A percentile compares a stretch with the other conserved stretches of the same genome.
phyloP scores from a whole-genome alignment of 176 grass and related monocot species.

The barley (Hordeum vulgare) region DNA sequence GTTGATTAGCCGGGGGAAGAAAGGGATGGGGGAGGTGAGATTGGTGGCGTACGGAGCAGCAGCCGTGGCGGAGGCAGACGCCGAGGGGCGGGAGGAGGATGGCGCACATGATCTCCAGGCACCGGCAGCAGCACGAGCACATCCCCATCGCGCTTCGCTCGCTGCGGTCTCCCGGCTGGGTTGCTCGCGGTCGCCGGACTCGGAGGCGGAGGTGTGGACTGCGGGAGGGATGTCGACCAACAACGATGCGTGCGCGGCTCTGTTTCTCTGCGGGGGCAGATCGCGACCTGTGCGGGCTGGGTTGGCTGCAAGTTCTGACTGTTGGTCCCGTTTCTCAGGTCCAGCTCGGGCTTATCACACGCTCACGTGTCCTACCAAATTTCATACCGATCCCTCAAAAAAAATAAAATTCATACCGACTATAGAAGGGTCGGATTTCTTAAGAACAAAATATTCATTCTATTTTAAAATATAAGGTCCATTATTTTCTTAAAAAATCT shows the following conservation, averaged over 20 bases:
- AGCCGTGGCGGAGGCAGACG: conserved; percentile 79
- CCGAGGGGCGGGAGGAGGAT: conserved; percentile 74
- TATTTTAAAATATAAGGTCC: no score
- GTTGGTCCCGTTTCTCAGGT: not conserved
- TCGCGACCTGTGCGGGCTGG: not conserved
- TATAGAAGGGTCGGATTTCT: no score
- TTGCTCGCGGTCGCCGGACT: conserved; percentile 4
- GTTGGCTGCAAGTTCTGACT: not conserved
- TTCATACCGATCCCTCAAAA: no score
- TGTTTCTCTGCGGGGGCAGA: not conserved
- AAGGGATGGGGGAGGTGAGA: not conserved
- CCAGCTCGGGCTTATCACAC: not conserved
- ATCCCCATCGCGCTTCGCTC: conserved; percentile 10
- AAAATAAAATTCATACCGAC: no score
- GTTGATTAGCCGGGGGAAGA: not conserved
- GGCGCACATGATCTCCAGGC: conserved; percentile 72
- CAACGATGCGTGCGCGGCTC: not conserved
- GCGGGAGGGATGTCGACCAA: not conserved
- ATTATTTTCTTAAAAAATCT: no score
- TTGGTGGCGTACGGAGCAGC: conserved; percentile 43
- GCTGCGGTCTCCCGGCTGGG: not conserved
- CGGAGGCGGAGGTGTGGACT: not conserved
- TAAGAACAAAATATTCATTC: no score
- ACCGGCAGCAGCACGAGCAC: conserved; percentile 65
- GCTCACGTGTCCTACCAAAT: not conserved